A percentile compares a stretch with the other conserved stretches of the same genome.
Conservation (phyloP, 805 yeast genomes). For the Saccharomycopsis amapae region DNA sequence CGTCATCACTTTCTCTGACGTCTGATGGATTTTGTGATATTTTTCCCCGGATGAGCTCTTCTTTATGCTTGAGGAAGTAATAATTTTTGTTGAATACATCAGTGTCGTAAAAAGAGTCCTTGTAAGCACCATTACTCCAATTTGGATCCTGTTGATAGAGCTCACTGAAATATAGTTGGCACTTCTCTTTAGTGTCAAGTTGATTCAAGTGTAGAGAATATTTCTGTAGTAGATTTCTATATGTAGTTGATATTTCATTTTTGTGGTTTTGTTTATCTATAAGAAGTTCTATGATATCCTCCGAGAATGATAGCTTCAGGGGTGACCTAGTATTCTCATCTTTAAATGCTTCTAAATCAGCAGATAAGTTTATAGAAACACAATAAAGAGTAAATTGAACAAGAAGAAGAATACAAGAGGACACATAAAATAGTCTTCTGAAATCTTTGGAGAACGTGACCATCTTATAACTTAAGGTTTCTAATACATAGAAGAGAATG, state of each 20-base stretch:
- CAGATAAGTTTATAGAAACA: not conserved
- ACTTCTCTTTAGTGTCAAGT: slow-evolving; percentile 24
- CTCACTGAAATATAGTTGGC: slow-evolving; percentile 28
- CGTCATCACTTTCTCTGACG: slow-evolving; percentile 10
- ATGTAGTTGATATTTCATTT: slow-evolving; percentile 12
- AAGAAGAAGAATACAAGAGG: not conserved
- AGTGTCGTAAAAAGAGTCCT: slow-evolving; percentile 22
- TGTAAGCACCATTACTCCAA: slow-evolving; percentile 25
- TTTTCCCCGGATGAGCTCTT: slow-evolving; percentile 11
- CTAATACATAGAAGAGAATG: too few relatives aligned
- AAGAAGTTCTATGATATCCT: slow-evolving; percentile 5
- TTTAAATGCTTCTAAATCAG: not conserved
- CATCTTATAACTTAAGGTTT: too few relatives aligned
- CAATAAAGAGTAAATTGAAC: slow-evolving; percentile 6
- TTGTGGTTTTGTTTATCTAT: slow-evolving; percentile 7
- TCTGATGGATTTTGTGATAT: not conserved
- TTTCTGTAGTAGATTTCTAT: slow-evolving; percentile 7
- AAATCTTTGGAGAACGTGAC: slow-evolving; percentile 9
- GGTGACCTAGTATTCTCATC: not conserved
- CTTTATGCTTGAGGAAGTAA: slow-evolving; percentile 19
- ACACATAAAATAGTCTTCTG: slow-evolving; percentile 2
- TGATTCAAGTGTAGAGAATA: slow-evolving; percentile 6
- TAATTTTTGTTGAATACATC: slow-evolving; percentile 24
- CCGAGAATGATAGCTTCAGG: not conserved
- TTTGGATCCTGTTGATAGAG: slow-evolving; percentile 23